Percentiles rank a stretch among this genome's conserved stretches.
phyloP scores from a whole-genome alignment of 768 basidiomycete genomes.

The Leccinum truebloodii region DNA sequence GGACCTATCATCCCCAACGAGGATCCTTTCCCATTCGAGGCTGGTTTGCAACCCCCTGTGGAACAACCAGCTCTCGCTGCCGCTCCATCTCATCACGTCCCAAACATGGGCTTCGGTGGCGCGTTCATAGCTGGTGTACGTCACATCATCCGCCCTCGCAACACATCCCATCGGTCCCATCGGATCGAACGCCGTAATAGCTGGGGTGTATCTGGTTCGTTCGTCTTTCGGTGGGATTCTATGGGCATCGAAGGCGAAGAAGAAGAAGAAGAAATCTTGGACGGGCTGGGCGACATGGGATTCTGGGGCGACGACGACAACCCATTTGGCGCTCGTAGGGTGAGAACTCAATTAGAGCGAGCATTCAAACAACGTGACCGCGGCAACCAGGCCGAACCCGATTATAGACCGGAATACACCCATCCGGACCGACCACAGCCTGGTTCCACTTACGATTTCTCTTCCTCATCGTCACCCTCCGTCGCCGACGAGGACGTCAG shows the following conservation, averaged over 20 bases:
- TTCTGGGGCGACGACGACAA: slow-evolving; percentile 19
- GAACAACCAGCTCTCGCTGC: slow-evolving; percentile 38
- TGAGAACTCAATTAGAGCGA: slow-evolving; percentile 23
- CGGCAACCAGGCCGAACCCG: slow-evolving; percentile 29
- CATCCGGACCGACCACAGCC: slow-evolving; percentile 55
- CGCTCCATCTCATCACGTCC: slow-evolving; percentile 55
- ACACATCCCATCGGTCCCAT: slow-evolving; percentile 13
- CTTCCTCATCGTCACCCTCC: slow-evolving; percentile 33
- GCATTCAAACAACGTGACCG: slow-evolving; percentile 24
- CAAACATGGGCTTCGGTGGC: slow-evolving; percentile 66
- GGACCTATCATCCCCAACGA: slow-evolving; percentile 53
- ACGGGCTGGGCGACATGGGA: slow-evolving; percentile 21
- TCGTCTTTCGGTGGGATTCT: slow-evolving; percentile 34
- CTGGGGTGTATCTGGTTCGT: slow-evolving; percentile 29
- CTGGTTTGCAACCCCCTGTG: slow-evolving; percentile 26
- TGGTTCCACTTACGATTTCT: slow-evolving; percentile 74
- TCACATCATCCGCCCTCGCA: slow-evolving; percentile 24
- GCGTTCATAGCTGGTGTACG: slow-evolving; percentile 51
- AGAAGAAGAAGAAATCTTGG: slow-evolving; percentile 11
- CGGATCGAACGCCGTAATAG: slow-evolving; percentile 15
- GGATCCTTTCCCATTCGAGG: slow-evolving; percentile 55
- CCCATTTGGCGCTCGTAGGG: slow-evolving; percentile 13
- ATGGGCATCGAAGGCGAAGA: slow-evolving; percentile 21
- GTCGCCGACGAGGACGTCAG: slow-evolving; percentile 49
- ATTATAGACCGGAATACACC: slow-evolving; percentile 63